Evolutionary conservation across 2,329 filamentous ascomycete species (phyloP).

Genomic region (Colletotrichum tropicicola): DNA sequence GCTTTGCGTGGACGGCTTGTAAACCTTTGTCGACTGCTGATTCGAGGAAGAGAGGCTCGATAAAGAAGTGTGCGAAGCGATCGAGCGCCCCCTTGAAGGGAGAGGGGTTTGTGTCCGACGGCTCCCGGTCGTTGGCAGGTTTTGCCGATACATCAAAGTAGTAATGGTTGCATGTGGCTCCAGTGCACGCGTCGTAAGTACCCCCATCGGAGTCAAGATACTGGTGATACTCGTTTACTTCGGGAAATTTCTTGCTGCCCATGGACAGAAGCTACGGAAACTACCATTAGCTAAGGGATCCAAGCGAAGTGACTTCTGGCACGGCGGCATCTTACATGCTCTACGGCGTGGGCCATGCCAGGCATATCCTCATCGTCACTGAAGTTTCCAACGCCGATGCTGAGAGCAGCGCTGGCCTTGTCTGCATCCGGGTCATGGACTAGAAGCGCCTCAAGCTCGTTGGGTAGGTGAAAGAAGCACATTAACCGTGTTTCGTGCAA

Average conservation of each 20-base stretch:
- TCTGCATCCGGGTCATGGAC: conserved; percentile 96
- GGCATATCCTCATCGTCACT: conserved; percentile 91
- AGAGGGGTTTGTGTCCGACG: conserved; percentile 64
- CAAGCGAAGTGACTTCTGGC: too few relatives aligned
- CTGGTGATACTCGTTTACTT: conserved; percentile 94
- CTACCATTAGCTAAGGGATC: conserved; percentile 23
- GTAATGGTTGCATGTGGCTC: conserved; percentile 93
- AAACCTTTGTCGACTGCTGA: conserved; percentile 89
- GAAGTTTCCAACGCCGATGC: conserved; percentile 96
- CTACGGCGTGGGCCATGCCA: conserved; percentile 94
- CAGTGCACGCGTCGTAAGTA: conserved; percentile 94
- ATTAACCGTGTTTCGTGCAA: too few relatives aligned
- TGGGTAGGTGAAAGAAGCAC: conserved; percentile 85
- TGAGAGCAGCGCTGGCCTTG: conserved; percentile 94
- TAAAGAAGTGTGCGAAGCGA: conserved; percentile 93
- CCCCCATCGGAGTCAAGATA: conserved; percentile 92
- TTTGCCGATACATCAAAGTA: conserved; percentile 95
- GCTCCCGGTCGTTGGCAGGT: conserved; percentile 67
- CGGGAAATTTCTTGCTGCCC: conserved; percentile 97
- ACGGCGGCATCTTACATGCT: conserved; percentile 72
- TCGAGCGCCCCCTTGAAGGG: conserved; percentile 84
- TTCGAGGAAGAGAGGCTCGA: conserved; percentile 85
- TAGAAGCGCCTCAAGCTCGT: conserved; percentile 88
- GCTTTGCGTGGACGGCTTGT: conserved; percentile 90
- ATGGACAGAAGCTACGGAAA: conserved; percentile 81